Percentiles rank a stretch among this genome's conserved stretches.
phyloP scores from a whole-genome alignment of 2,329 filamentous ascomycete genomes.

The Knoxdaviesia proteae region DNA sequence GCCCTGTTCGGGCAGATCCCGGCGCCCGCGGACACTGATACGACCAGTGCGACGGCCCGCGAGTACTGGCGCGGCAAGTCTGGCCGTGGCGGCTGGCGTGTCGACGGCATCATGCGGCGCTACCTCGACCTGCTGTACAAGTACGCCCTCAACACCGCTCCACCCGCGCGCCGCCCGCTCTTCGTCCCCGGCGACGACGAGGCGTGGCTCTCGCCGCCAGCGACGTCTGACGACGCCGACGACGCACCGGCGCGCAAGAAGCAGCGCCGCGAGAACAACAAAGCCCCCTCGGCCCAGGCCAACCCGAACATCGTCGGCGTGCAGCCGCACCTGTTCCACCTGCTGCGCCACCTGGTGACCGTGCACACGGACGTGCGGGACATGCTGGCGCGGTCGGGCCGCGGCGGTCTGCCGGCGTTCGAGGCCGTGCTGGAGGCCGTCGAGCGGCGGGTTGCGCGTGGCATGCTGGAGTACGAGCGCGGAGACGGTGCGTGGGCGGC shows the following conservation, averaged over 20 bases:
- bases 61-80: slow-evolving; percentile 75
- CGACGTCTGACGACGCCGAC: slow-evolving; percentile 8
- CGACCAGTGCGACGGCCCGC: slow-evolving; percentile 35
- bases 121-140: slow-evolving; percentile 82
- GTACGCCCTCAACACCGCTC: slow-evolving; percentile 45
- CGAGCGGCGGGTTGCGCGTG: slow-evolving; percentile 53
- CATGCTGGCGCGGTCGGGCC: slow-evolving; percentile 46
- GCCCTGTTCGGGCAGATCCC: slow-evolving; percentile 40
- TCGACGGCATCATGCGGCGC: slow-evolving; percentile 70
- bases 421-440: slow-evolving; percentile 59
- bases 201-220: slow-evolving; percentile 19
- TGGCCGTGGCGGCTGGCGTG: slow-evolving; percentile 65
- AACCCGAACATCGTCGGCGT: slow-evolving; percentile 50
- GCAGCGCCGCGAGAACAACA: slow-evolving; percentile 12
- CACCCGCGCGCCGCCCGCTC: slow-evolving; percentile 48
- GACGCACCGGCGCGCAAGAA: slow-evolving; percentile 31
- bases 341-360: slow-evolving; percentile 64
- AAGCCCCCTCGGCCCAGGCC: slow-evolving; percentile 4
- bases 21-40: slow-evolving; percentile 8
- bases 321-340: slow-evolving; percentile 84
- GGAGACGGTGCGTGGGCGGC: slow-evolving; percentile 23
- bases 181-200: slow-evolving; percentile 44
- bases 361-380: slow-evolving; percentile 71
- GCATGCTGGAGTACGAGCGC: slow-evolving; percentile 44
- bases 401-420: slow-evolving; percentile 54